phyloP scores from a whole-genome alignment of 306 rosid genomes.

The Alnus rubra region DNA sequence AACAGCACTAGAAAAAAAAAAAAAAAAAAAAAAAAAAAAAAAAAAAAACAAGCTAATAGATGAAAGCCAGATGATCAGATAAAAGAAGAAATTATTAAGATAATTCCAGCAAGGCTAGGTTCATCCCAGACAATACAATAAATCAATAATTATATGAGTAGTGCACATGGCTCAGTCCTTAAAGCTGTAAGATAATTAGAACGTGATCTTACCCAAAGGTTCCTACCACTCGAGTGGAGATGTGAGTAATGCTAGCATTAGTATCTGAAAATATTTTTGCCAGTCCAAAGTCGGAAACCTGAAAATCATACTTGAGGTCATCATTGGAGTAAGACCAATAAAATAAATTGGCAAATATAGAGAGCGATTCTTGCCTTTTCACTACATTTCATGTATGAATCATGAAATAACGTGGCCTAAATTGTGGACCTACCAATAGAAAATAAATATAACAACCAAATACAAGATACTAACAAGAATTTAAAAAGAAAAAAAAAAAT shows the following conservation, averaged over 20 bases:
- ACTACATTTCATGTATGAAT: neutral
- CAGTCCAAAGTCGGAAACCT: conserved; percentile 48
- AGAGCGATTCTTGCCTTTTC: neutral
- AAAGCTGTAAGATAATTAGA: neutral
- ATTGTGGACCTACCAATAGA: neutral
- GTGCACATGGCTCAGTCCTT: neutral
- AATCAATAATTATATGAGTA: neutral
- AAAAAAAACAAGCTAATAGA: neutral
- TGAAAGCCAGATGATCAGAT: neutral
- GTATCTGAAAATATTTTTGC: conserved; percentile 38
- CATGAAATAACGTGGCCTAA: neutral
- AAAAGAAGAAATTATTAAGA: neutral
- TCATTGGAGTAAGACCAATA: neutral
- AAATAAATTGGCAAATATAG: conserved; percentile 2
- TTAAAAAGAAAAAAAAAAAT: no score
- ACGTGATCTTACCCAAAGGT: conserved; percentile 80
- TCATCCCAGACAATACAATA: neutral
- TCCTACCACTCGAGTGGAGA: conserved; percentile 96
- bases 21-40: neutral
- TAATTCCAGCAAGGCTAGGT: neutral
- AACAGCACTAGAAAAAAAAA: neutral
- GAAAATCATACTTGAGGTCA: conserved; percentile 4
- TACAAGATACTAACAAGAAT: neutral
- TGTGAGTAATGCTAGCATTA: conserved; percentile 53
- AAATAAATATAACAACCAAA: neutral